These are phyloP conservation scores for Hypomontagnella monticulosa DNA, from an alignment of 495 filamentous ascomycete species.

Conservation along the genomic window DNA sequence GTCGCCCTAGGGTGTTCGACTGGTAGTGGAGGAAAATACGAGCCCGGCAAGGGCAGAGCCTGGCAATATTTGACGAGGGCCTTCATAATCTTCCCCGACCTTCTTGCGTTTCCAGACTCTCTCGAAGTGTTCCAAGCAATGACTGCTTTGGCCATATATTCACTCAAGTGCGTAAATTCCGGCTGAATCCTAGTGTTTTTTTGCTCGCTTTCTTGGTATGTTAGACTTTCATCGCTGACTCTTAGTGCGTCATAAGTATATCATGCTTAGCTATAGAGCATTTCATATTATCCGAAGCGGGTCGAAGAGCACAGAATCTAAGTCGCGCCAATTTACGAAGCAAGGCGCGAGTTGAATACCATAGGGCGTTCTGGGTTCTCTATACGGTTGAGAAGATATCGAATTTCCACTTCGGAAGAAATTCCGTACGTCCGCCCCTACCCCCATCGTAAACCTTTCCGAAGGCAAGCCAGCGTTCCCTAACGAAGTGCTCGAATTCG, in stretches of 20 bases:
- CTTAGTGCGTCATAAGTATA: constrained; percentile 24
- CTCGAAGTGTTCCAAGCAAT: constrained; percentile 38
- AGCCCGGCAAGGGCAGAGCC: constrained; percentile 47
- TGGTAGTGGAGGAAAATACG: constrained; percentile 46
- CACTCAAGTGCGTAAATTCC: constrained; percentile 13
- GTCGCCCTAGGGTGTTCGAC: constrained; percentile 52
- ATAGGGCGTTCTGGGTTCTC: constrained; percentile 50
- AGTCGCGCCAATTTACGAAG: constrained; percentile 34
- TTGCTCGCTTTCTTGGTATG: too few species aligned
- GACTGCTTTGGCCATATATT: constrained; percentile 43
- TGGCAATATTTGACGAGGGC: constrained; percentile 48
- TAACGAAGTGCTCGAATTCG: neutral
- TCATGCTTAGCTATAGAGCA: constrained; percentile 50
- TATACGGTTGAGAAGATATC: constrained; percentile 50
- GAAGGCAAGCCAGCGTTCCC: too few species aligned
- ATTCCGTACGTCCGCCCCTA: constrained; percentile 42
- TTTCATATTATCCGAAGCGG: constrained; percentile 44
- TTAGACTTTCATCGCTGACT: neutral
- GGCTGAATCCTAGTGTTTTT: neutral
- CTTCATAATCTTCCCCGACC: constrained; percentile 12
- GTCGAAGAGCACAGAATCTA: constrained; percentile 43
- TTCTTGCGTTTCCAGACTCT: constrained; percentile 19
- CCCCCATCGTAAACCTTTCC: neutral
- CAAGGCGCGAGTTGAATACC: constrained; percentile 17
- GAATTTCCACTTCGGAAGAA: constrained; percentile 44